phyloP scores from a whole-genome alignment of 768 basidiomycete species.

The Termitomyces sp. region DNA sequence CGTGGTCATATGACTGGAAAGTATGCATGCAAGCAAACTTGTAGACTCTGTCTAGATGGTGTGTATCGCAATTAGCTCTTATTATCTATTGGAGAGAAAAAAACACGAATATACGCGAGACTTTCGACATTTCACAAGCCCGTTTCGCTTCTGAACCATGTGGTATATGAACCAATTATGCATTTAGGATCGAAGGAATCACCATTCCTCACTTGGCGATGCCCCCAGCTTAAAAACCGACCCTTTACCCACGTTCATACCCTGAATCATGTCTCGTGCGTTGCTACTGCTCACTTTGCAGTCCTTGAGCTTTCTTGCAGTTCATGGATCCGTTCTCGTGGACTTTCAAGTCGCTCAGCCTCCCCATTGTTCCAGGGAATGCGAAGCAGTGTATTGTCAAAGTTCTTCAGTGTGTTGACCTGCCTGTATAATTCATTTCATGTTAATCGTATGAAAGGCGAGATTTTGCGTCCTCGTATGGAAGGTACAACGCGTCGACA shows the following conservation, averaged over 20 bases:
- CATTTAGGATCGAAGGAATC: neutral
- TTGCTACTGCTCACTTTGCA: constrained; percentile 10
- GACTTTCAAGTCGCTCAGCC: constrained; percentile 73
- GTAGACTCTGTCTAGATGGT: constrained; percentile 6
- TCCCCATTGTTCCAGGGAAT: constrained; percentile 55
- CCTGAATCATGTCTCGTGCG: constrained; percentile 13
- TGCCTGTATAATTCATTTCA: neutral
- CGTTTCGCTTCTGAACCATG: neutral
- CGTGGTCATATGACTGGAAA: neutral
- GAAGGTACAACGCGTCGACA: constrained; percentile 32
- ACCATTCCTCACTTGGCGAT: constrained; percentile 1
- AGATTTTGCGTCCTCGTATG: constrained; percentile 70
- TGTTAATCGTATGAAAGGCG: constrained; percentile 32
- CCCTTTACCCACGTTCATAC: neutral
- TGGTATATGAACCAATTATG: neutral
- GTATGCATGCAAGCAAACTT: neutral
- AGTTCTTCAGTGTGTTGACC: constrained; percentile 49
- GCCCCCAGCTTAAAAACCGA: neutral
- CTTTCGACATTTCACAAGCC: constrained; percentile 3
- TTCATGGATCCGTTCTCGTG: constrained; percentile 44
- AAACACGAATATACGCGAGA: neutral
- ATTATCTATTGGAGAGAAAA: neutral
- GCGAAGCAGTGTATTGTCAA: constrained; percentile 58
- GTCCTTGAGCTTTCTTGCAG: constrained; percentile 11
- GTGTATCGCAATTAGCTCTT: constrained; percentile 2